Evolutionary conservation across 768 basidiomycete genomes (phyloP).

Genomic region (Flagelloscypha sp.): DNA sequence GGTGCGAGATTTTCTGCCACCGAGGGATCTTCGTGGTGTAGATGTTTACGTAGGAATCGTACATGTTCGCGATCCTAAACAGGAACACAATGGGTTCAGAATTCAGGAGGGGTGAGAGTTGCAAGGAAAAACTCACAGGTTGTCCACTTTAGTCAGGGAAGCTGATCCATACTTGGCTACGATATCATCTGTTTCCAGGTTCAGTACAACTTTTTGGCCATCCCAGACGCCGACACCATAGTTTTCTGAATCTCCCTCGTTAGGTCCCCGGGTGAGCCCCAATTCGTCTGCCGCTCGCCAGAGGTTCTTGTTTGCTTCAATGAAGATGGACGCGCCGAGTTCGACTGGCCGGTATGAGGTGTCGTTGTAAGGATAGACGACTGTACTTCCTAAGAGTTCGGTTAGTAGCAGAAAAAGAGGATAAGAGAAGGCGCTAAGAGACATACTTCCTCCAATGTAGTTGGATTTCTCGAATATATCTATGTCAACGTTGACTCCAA

Average conservation of each 20-base stretch:
- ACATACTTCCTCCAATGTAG: slow-evolving; percentile 84
- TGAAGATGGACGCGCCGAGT: slow-evolving; percentile 82
- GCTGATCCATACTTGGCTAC: too few species aligned
- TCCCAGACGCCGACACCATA: slow-evolving; percentile 75
- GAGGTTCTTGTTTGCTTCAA: slow-evolving; percentile 62
- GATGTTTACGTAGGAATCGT: slow-evolving; percentile 43
- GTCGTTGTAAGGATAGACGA: slow-evolving; percentile 65
- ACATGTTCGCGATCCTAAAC: slow-evolving; percentile 45
- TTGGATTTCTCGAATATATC: slow-evolving; percentile 75
- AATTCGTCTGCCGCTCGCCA: slow-evolving; percentile 76
- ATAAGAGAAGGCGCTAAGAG: neutral
- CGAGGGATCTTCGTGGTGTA: slow-evolving; percentile 48
- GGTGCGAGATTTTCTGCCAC: slow-evolving; percentile 54
- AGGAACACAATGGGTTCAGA: slow-evolving; percentile 4
- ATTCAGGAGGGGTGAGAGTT: slow-evolving; percentile 14
- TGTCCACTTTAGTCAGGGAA: slow-evolving; percentile 47
- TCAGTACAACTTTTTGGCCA: slow-evolving; percentile 53
- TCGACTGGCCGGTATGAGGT: slow-evolving; percentile 57
- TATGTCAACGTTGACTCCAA: slow-evolving; percentile 60
- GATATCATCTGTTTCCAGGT: too few species aligned
- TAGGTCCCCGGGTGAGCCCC: slow-evolving; percentile 49
- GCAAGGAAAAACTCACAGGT: slow-evolving; percentile 55
- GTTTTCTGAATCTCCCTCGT: slow-evolving; percentile 37
- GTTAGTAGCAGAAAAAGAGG: slow-evolving; percentile 2
- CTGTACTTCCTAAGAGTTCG: slow-evolving; percentile 55